Evolutionary conservation across 495 filamentous ascomycete species (phyloP), one percentile per base, ranked within the genome.

Genomic region (Talaromyces ruber): DNA sequence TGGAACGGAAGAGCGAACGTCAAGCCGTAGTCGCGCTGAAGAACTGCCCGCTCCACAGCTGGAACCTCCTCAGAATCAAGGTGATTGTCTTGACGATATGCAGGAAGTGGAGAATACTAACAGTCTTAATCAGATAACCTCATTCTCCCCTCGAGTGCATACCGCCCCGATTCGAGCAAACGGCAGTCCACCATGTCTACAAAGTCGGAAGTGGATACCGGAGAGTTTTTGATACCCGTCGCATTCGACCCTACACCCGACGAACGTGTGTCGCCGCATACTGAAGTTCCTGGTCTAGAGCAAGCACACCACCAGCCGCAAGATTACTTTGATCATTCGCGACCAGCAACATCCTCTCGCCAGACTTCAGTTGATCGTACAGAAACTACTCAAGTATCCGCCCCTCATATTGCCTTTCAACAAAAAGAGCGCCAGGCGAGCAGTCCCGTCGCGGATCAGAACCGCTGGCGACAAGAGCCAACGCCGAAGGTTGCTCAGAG

Each of bases 331-430:
- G 67, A 60, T 58, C 68, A 62, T 52, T 45, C 67, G 6, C 69
- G 69, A 51, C 66, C 68, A 5, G 51, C 68, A 16, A 53, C 78
- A 5, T 75, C 78, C 52, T 71, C 78, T 3, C 66, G 69, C 22
- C 68, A 67, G 60, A 37, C 51, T 16, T 64, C 67, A 37, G 55
- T 54, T 14, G 68, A 68, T 64, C 69, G 59, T 54, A 60, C 24
- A n/a, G 71, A 69, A 63, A 66, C 55, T 45, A 64, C 71, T 26
- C 67, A 79, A 58, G 58, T 62, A 18, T 77, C 83, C 9, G 91
- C 89, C 7, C 90, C 92, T 34, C 92, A 98, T 72, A 96, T 97
- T 68, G 90, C 91, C 39, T 95, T 90, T 70, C 92, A 96, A 71
- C 91, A 95, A 67, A 93, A 92, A 69, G 86, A 86, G 0, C 83